Evolutionary conservation across 2,329 filamentous ascomycete genomes (phyloP).

Genomic region (Aureobasidium melanogenum): DNA sequence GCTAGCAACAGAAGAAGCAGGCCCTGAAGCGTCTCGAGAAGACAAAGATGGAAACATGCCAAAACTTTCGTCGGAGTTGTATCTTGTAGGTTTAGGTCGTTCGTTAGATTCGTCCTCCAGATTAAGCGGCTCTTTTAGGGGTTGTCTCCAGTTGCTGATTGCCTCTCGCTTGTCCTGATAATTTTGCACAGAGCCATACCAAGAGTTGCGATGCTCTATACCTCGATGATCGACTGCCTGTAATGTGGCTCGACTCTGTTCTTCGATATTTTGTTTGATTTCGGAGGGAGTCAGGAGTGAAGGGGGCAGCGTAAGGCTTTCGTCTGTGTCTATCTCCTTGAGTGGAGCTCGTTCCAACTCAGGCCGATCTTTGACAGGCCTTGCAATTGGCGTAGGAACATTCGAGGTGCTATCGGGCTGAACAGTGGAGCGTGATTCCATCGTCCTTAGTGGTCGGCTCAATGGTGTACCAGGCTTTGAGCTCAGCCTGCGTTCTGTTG

Average conservation of each 20-base stretch:
- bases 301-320: constrained; percentile 20
- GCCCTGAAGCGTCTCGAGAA: constrained; percentile 46
- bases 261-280: constrained; percentile 4
- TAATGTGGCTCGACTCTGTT: not conserved
- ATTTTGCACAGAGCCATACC: constrained; percentile 8
- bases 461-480: constrained; percentile 16
- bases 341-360: not conserved
- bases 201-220: constrained; percentile 8
- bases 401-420: constrained; percentile 40
- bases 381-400: constrained; percentile 44
- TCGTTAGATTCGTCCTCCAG: constrained; percentile 15
- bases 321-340: constrained; percentile 16
- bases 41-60: constrained; percentile 56
- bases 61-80: constrained; percentile 54
- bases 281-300: constrained; percentile 15
- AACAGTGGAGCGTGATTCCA: constrained; percentile 4
- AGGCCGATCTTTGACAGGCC: constrained; percentile 32
- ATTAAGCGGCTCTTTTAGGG: constrained; percentile 20
- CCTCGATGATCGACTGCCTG: constrained; percentile 4
- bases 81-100: constrained; percentile 17
- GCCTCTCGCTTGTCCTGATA: constrained; percentile 1
- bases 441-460: constrained; percentile 10
- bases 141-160: constrained; percentile 19
- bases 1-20: constrained; percentile 37
- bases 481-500: constrained; percentile 8